phyloP scores from a whole-genome alignment of 2,329 filamentous ascomycete genomes.

The Lomentospora prolificans region DNA sequence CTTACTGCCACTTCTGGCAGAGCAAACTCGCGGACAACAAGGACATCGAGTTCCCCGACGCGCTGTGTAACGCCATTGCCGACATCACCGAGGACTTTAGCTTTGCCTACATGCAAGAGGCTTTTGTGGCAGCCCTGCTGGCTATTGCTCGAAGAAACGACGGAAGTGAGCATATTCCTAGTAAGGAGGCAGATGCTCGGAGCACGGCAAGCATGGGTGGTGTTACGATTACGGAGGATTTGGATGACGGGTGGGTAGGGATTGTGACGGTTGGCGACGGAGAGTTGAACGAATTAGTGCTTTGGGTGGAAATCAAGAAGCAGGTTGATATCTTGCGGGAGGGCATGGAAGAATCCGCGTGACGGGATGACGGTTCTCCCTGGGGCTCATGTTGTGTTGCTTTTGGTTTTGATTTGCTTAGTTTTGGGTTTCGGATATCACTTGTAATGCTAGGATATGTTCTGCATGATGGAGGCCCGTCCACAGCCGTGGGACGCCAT shows the following conservation, averaged over 20 bases:
- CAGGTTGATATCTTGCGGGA: conserved; percentile 51
- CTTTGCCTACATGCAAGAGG: conserved; percentile 62
- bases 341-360: conserved; percentile 37
- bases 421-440: neutral
- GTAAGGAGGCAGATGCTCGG: conserved; percentile 15
- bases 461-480: too few species aligned
- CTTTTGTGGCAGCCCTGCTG: conserved; percentile 53
- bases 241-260: conserved; percentile 28
- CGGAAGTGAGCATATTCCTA: neutral
- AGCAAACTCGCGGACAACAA: conserved; percentile 44
- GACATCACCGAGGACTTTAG: conserved; percentile 55
- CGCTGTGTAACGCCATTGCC: conserved; percentile 48
- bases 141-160: conserved; percentile 37
- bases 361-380: neutral
- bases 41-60: conserved; percentile 49
- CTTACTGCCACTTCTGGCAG: conserved; percentile 56
- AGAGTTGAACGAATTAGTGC: conserved; percentile 37
- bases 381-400: neutral
- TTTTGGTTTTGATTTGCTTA: neutral
- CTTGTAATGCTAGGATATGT: neutral
- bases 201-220: neutral
- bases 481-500: too few species aligned
- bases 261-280: conserved; percentile 22
- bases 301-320: conserved; percentile 55
- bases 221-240: conserved; percentile 8